Base-by-base conservation (phyloP, 352 stramenopile species). In the Elongisporangium undulatum region DNA sequence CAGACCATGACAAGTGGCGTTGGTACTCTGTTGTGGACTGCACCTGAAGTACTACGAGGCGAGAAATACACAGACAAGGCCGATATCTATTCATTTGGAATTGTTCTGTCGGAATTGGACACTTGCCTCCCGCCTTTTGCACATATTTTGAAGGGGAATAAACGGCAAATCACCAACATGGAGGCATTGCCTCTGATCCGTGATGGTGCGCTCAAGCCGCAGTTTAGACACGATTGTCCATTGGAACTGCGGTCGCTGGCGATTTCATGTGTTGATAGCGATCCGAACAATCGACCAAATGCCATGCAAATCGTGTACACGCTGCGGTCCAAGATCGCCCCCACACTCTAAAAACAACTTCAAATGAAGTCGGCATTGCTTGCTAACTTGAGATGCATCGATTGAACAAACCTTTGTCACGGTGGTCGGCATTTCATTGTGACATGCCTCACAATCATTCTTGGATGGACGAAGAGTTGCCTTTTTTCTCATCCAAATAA, bases 1-100 rank as follows among this genome's bases (percentile, higher is more conserved):
- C 69, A 88, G 55, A 85, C 78, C 19, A 88, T 88, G 78, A 88
- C 75, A 3, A 82, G 68, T 49, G 78, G 78, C 16, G 75, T 88
- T 22, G 79, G 77, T 5, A 87, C 79, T 17, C 23, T 85, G 38
- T 71, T 86, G 3, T 89, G 77, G 79, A 89, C 72, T 4, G 79
- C 79, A 6, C 79, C 79, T 0, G 79, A 83, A 57, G 77, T 89
- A 19, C 57, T 89, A 7, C 63, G 72, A 4, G 79, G 79, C 3
- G 77, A 85, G 23, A 39, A 59, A 38, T 89, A 89, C 64, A 74
- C 64, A 7, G 74, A 85, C 54, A 81, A 79, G 49, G 73, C 75
- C 3, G 79, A 89, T 55, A 71, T 89, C 38, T 89, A 82, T 59
- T 89, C 79, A 34, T 85, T 77, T 49, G 79, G 71, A 26, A 76